Evolutionary conservation across 2,329 filamentous ascomycete species (phyloP).

Genomic region (Fusarium mundagurra): DNA sequence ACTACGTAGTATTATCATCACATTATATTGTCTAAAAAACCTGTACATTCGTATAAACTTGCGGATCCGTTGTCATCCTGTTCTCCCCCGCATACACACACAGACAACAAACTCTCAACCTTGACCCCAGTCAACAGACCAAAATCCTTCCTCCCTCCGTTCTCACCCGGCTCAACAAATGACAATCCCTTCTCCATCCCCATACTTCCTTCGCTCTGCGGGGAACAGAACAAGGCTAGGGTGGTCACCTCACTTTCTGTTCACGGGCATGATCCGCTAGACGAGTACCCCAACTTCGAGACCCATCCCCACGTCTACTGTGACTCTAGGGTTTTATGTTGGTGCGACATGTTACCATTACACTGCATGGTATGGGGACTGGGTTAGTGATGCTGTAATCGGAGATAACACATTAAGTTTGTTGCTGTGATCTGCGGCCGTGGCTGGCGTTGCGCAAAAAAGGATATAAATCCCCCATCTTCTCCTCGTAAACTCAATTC

Average conservation of each 20-base stretch:
- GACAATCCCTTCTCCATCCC: not conserved
- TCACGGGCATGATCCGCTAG: conserved; percentile 14
- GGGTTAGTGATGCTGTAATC: not conserved
- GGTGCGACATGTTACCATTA: conserved; percentile 11
- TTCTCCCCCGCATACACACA: conserved; percentile 8
- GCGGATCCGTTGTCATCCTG: not conserved
- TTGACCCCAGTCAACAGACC: not conserved
- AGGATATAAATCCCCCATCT: conserved; percentile 15
- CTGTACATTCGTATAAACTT: not conserved
- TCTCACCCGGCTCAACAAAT: conserved; percentile 14
- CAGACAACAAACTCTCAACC: not conserved
- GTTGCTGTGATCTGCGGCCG: not conserved
- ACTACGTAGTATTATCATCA: not conserved
- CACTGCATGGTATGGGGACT: not conserved
- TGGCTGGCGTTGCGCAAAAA: not conserved
- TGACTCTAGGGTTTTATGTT: conserved; percentile 6
- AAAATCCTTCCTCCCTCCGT: conserved; percentile 16
- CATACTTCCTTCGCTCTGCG: conserved; percentile 1
- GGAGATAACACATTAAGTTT: conserved; percentile 7
- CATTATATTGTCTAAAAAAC: not conserved
- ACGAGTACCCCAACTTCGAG: conserved; percentile 34
- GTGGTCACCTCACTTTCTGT: conserved; percentile 11
- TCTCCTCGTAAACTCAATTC: not conserved
- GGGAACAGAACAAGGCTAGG: conserved; percentile 15
- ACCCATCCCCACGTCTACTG: conserved; percentile 32